A percentile compares a stretch with the other conserved stretches of the same genome.
phyloP scores from a whole-genome alignment of 176 grass and related monocot genomes.

The Otatea glauca region DNA sequence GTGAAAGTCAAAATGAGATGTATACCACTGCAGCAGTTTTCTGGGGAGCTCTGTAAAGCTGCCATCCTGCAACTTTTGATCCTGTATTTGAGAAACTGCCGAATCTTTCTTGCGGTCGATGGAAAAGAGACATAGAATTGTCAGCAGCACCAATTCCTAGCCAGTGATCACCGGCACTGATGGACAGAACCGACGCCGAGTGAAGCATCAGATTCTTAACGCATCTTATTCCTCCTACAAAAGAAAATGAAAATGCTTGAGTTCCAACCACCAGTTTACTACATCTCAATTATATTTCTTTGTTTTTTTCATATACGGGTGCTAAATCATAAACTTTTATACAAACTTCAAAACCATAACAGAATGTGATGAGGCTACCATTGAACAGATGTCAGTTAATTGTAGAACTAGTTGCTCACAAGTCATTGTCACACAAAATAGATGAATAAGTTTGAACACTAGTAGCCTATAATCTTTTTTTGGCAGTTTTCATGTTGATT shows the following conservation, averaged over 20 bases:
- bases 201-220: conserved; percentile 94
- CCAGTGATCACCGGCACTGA: conserved; percentile 90
- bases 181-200: conserved; percentile 81
- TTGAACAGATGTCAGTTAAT: conserved; percentile 24
- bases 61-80: conserved; percentile 90
- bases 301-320: neutral
- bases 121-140: conserved; percentile 98
- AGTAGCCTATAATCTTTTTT: no score
- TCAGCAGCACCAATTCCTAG: conserved; percentile 97
- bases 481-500: neutral
- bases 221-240: conserved; percentile 88
- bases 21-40: conserved; percentile 92
- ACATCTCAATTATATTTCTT: neutral
- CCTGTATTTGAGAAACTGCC: conserved; percentile 78
- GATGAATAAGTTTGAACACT: no score
- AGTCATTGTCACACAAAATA: neutral
- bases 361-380: conserved; percentile 10
- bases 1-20: conserved; percentile 19
- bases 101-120: conserved; percentile 91
- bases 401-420: conserved; percentile 1
- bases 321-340: neutral
- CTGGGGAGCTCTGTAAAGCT: conserved; percentile 98
- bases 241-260: conserved; percentile 26
- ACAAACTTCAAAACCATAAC: conserved; percentile 38
- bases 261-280: conserved; percentile 24